Base-by-base conservation (phyloP, 257 asterid species). In the Apocynum venetum region DNA sequence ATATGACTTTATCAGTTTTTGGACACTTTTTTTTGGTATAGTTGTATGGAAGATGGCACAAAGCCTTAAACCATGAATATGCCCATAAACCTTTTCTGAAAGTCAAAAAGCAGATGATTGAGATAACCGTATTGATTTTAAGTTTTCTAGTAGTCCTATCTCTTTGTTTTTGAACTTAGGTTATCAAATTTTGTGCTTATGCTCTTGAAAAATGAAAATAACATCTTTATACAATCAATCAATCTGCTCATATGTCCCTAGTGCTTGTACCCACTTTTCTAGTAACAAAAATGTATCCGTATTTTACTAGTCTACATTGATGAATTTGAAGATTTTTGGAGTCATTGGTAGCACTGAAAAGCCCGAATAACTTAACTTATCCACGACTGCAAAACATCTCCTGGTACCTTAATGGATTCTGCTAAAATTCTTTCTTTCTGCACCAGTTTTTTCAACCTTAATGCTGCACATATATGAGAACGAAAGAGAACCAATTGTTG, bases 41-140 rank as follows among this genome's bases (percentile, higher is more conserved):
- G 66, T 25, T 60, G 4, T n/a, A 25, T 25, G 31, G 31, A 2
- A n/a, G 14, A 25, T 60, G 8, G 40, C 25, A 40, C 19, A 25
- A 71, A 43, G 20, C n/a, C 71, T 74, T 68, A 66, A 75, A 80
- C 73, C 78, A 25, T 74, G 43, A 11, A 35, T 19, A 2, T 35
- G 43, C 17, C 38, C 68, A 9, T 9, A 35, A 61, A 61, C 68
- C 68, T 3, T 35, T 31, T 60, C 36, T 31, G 68, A 3, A 36
- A 61, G 43, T 61, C 35, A 61, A 61, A 61, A 35, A 0, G 43
- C 19, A 3, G 68, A 25, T 61, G 6, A 8, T 61, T 2, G 41
- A 8, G 19, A 61, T 61, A 9, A 17, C 68, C 31, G 43, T 25
- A 8, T 35, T 6, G 67, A 36, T 5, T 60, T 60, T 60, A 8